Evolutionary conservation across 306 rosid genomes (phyloP), one percentile per base, ranked within the genome.

Genomic region (Medicago truncatula): DNA sequence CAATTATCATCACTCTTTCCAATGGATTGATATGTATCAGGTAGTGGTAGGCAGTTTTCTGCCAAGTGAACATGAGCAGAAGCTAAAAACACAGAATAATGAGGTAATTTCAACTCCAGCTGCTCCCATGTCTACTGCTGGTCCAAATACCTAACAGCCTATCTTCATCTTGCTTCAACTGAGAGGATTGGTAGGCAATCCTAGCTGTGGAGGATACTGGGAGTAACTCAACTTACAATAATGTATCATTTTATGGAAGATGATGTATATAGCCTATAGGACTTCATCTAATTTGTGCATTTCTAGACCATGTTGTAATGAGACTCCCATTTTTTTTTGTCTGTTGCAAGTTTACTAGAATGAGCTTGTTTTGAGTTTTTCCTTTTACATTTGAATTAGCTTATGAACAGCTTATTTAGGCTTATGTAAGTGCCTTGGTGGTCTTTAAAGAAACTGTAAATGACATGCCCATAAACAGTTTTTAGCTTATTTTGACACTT

Each of bases 221-320:
- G 76, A 85, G 60, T 15, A 88, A 86, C 80, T 80, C 88, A 20
- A 70, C 93, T 23, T 97, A 90, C 85, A 86, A 85, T 61, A 93
- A 87, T 56, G 86, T 86, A 73, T 81, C 93, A 21, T 83, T 90
- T 71, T 81, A 88, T 6, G 88, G 86, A 65, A 90, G 86, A 36
- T 90, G 70, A 82, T 71, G 13, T 41, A 40, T 41, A 40, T 13
- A 20, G 57, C 28, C 2, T 23, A 23, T 23, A 23, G 28, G 20
- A 41, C 65, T 40, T 76, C 59, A 6, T 15, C 38, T 39, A 82
- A 73, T 54, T 61, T 77, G 69, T 77, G 69, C 60, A 61, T 34
- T 31, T 62, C 86, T 72, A 15, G 81, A 83, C 82, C 67, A 67
- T 76, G 59, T 63, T 41, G 81, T 79, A 82, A 73, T 76, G 68